A percentile compares a stretch with the other conserved stretches of the same genome.
Evolutionary conservation across 2,329 filamentous ascomycete species (phyloP).

Genomic region (Lachnellula suecica): DNA sequence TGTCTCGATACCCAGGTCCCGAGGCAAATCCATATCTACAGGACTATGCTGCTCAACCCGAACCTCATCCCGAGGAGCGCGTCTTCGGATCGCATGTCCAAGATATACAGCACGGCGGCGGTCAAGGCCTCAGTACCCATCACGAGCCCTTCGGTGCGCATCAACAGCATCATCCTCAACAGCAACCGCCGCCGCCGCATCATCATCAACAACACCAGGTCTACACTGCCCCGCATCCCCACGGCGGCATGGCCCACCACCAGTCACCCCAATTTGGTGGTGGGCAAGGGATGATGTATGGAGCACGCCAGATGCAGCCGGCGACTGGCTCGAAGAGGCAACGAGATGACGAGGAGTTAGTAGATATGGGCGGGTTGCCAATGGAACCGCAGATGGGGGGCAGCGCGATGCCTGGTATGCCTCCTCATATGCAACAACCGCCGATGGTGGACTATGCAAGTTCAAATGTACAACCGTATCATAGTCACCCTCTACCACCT

Average conservation of each 20-base stretch:
- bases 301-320: slow-evolving; percentile 34
- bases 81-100: slow-evolving; percentile 54
- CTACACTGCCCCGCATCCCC: slow-evolving; percentile 50
- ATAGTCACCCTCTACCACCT: slow-evolving; percentile 79
- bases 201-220: slow-evolving; percentile 49
- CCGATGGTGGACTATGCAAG: slow-evolving; percentile 44
- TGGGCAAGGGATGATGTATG: slow-evolving; percentile 50
- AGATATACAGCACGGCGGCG: slow-evolving; percentile 33
- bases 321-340: slow-evolving; percentile 46
- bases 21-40: slow-evolving; percentile 63
- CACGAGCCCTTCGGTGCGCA: slow-evolving; percentile 41
- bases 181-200: slow-evolving; percentile 46
- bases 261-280: slow-evolving; percentile 45
- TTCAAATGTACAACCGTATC: slow-evolving; percentile 43
- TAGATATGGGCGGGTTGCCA: slow-evolving; percentile 46
- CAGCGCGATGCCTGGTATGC: slow-evolving; percentile 37
- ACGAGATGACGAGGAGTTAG: slow-evolving; percentile 56
- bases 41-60: slow-evolving; percentile 69
- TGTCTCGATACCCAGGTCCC: slow-evolving; percentile 60
- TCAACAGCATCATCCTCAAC: slow-evolving; percentile 48
- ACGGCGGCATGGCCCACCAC: slow-evolving; percentile 48
- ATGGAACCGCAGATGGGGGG: slow-evolving; percentile 36
- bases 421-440: slow-evolving; percentile 57
- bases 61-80: slow-evolving; percentile 63
- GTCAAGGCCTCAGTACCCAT: slow-evolving; percentile 30